These are phyloP conservation scores for Irpex sp. DNA, from an alignment of 1,284 basidiomycete genomes.

Conservation along the genomic window DNA sequence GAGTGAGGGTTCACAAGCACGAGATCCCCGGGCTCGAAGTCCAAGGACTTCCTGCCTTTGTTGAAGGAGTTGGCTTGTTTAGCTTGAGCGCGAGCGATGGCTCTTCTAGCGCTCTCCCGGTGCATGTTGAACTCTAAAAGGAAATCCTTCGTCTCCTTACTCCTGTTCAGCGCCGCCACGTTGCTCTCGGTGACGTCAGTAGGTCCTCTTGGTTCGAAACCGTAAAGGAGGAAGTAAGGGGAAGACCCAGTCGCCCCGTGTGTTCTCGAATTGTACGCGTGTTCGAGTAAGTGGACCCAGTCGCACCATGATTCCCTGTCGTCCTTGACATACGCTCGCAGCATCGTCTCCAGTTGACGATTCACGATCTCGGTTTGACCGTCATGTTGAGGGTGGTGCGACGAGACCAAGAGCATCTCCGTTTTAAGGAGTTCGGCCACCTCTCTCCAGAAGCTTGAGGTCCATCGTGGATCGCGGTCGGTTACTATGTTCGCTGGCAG, in stretches of 20 bases:
- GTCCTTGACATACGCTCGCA: not conserved
- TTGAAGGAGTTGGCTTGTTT: constrained; percentile 8
- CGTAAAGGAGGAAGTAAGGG: not conserved
- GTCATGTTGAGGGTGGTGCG: constrained; percentile 19
- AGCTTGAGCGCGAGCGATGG: constrained; percentile 13
- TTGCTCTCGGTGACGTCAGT: not conserved
- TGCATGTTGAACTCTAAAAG: constrained; percentile 2
- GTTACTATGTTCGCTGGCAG: constrained; percentile 22
- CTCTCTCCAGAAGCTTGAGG: constrained; percentile 20
- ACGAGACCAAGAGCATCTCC: constrained; percentile 21
- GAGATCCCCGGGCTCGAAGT: constrained; percentile 15
- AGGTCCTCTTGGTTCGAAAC: not conserved
- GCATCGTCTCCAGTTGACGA: constrained; percentile 9
- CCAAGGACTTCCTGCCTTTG: not conserved
- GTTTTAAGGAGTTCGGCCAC: constrained; percentile 14
- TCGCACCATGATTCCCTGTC: not conserved
- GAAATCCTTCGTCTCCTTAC: not conserved
- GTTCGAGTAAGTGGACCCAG: not conserved
- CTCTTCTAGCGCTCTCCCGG: constrained; percentile 11
- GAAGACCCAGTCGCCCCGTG: not conserved
- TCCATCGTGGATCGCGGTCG: constrained; percentile 24
- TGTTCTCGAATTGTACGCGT: not conserved
- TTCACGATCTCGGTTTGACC: constrained; percentile 17
- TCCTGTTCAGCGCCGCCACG: not conserved
- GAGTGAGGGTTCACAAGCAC: constrained; percentile 29